phyloP scores from a whole-genome alignment of 2,329 filamentous ascomycete species.

The Microdochium trichocladiopsis region DNA sequence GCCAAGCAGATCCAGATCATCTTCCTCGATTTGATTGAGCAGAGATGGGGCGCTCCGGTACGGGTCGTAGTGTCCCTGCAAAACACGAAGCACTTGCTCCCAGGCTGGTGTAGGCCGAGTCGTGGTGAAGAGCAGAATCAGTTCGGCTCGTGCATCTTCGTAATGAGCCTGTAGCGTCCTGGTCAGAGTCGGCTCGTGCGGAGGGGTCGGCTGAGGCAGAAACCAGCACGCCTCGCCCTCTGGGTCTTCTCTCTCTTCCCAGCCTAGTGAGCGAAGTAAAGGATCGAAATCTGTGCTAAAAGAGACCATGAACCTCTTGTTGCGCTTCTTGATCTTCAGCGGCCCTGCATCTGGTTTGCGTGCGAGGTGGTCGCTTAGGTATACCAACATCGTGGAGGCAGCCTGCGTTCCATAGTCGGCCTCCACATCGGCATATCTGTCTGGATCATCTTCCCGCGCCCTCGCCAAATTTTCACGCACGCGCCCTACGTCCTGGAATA shows the following conservation, averaged over 20 bases:
- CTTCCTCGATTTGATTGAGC: slow-evolving; percentile 4
- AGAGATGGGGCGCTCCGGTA: not conserved
- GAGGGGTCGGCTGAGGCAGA: slow-evolving; percentile 12
- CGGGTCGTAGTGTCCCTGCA: slow-evolving; percentile 9
- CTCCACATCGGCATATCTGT: slow-evolving; percentile 35
- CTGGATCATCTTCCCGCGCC: slow-evolving; percentile 36
- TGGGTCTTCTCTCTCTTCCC: slow-evolving; percentile 30
- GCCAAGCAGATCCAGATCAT: slow-evolving; percentile 15
- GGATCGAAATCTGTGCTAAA: slow-evolving; percentile 42
- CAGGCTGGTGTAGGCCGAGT: slow-evolving; percentile 11
- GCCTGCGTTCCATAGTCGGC: slow-evolving; percentile 32
- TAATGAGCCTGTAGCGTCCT: slow-evolving; percentile 6
- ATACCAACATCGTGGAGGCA: slow-evolving; percentile 39
- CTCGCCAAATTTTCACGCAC: slow-evolving; percentile 30
- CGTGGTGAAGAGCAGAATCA: slow-evolving; percentile 7
- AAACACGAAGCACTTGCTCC: slow-evolving; percentile 11
- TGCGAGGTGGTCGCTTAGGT: slow-evolving; percentile 41
- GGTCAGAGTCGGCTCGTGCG: slow-evolving; percentile 19
- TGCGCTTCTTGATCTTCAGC: slow-evolving; percentile 45
- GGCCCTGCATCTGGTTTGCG: slow-evolving; percentile 20
- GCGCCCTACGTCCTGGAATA: slow-evolving; percentile 36
- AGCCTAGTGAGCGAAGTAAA: slow-evolving; percentile 43
- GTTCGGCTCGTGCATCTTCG: slow-evolving; percentile 17
- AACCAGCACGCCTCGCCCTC: slow-evolving; percentile 31
- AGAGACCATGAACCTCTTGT: slow-evolving; percentile 47